Base-by-base conservation (phyloP, 331 rosid genomes). In the Malus hybrid region DNA sequence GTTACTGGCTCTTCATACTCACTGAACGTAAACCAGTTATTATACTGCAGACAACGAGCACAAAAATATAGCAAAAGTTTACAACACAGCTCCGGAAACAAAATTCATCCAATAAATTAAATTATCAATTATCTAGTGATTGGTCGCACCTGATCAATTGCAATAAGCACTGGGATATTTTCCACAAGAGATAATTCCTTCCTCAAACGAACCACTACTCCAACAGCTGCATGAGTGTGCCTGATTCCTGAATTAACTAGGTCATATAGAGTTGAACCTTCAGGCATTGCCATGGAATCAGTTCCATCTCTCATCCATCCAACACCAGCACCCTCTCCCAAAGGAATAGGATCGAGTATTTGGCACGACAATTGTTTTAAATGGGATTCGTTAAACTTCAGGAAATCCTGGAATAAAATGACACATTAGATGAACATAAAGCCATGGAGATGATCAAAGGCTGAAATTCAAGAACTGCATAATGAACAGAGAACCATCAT, bases 311-410 rank as follows among this genome's bases (percentile, higher is more conserved):
- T 94, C 85, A 87, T 83, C 91, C 89, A 82, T 81, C 97, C 97
- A 81, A 88, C 96, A 71, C 99, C 97, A 85, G 93, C 93, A 71
- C 99, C 99, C 87, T 94, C 97, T 62, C 97, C 93, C 87, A 94
- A 52, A 56, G 84, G 87, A 82, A 94, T 92, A 10, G 96, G 96
- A 78, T 92, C 97, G 78, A 71, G 76, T 75, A 90, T 80, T 87
- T 87, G 96, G 84, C 97, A 88, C 6, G 80, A 82, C 66, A 86
- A 69, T 81, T 80, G 66, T 85, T 83, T 85, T 70, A 88, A 84
- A 82, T 62, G 78, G 80, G 89, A 82, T 64, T 90, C 96, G 72
- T 92, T 94, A 80, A 79, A 92, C 81, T 90, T 94, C 82, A 90
- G 73, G 83, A 94, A 94, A 84, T 94, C 97, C 97, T 94, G 91